Base-by-base conservation (phyloP, 768 basidiomycete species). In the Dentipellis sp. region DNA sequence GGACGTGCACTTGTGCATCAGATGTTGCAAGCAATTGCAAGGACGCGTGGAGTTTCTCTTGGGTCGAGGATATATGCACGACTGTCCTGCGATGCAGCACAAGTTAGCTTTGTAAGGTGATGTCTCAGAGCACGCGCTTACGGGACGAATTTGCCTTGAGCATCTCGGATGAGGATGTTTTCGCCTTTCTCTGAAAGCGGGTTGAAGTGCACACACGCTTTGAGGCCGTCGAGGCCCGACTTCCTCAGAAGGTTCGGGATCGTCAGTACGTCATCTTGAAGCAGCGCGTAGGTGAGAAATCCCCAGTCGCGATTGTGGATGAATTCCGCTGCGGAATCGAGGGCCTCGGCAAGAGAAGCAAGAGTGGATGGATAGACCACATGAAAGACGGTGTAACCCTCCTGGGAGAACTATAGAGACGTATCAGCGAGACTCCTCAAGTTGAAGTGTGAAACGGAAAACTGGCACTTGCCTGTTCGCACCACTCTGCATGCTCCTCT, bases 351-450 rank as follows among this genome's bases (percentile, higher is more conserved):
- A 29, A 70, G 60, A n/a, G 59, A 54, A 12, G 45, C 52, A 22
- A 56, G 14, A 17, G 52, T 46, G 11, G 54, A 49, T 29, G 70
- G 67, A 35, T 68, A 70, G 1, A 59, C 36, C 10, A 73, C 53
- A 35, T 69, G 71, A 10, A 68, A 53, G 16, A 72, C 67, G n/a
- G 66, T 59, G 57, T 75, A 73, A 23, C 74, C 74, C 58, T 75
- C 75, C 55, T 72, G 69, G 35, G 73, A 59, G 57, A 70, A 67
- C 69, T 73, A 53, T n/a, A 36, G 10, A 14, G 34, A 19, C 3
- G 12, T 9, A 23, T 36, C 37, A 37, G 19, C 46, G 21, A n/a
- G 38, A 10, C 45, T 14, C 12, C 45, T 12, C 21, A 17, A 39
- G 5, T 22, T 49, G 17, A 8, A 8, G 14, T 35, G 21, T 53